A percentile compares a stretch with the other conserved stretches of the same genome.
Evolutionary conservation across 306 rosid genomes (phyloP).

Genomic region (Cyamopsis tetragonoloba): DNA sequence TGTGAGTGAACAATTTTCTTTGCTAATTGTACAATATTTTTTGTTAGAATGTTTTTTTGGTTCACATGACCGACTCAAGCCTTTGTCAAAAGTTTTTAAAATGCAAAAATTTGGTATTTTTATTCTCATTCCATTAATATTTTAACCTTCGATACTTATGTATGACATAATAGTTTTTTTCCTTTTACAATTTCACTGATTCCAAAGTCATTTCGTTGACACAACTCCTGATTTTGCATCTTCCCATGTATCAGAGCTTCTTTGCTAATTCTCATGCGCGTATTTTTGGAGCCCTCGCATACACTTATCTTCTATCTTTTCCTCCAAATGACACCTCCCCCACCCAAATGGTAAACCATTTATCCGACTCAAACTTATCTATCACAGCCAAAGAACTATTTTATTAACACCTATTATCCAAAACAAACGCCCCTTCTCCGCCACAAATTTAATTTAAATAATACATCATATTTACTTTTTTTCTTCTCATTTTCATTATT

Average conservation of each 20-base stretch:
- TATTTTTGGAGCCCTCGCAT: slow-evolving; percentile 34
- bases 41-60: too few relatives aligned
- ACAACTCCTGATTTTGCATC: slow-evolving; percentile 27
- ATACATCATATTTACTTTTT: too few relatives aligned
- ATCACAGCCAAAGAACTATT: background rate
- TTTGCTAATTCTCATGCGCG: slow-evolving; percentile 26
- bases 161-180: too few relatives aligned
- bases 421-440: slow-evolving; percentile 22
- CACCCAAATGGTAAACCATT: slow-evolving; percentile 9
- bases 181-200: slow-evolving; percentile 1
- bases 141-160: too few relatives aligned
- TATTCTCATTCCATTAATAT: background rate
- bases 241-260: slow-evolving; percentile 35
- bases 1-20: too few relatives aligned
- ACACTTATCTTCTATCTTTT: slow-evolving; percentile 50
- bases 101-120: background rate
- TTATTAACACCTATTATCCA: slow-evolving; percentile 1
- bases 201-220: background rate
- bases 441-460: slow-evolving; percentile 22
- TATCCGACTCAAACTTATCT: background rate
- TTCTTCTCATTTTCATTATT: too few relatives aligned
- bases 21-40: too few relatives aligned
- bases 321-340: slow-evolving; percentile 33
- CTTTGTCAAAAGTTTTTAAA: too few relatives aligned
- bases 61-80: too few relatives aligned